Evolutionary conservation across 2,329 filamentous ascomycete species (phyloP).

Genomic region (Verticillium klebahnii): DNA sequence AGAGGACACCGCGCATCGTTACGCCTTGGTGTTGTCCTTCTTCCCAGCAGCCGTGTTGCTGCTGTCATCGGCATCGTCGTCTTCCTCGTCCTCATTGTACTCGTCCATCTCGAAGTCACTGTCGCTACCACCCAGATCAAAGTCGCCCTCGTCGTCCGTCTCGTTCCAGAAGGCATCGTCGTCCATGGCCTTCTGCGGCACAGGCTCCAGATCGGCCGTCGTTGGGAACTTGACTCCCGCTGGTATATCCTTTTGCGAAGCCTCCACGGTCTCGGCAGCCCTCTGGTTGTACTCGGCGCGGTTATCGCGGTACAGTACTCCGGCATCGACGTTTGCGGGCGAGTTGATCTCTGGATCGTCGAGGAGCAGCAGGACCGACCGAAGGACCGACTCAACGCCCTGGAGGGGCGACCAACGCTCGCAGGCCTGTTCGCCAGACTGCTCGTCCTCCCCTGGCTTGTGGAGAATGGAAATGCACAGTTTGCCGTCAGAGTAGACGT

Average conservation of each 20-base stretch:
- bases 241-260: slow-evolving; percentile 76
- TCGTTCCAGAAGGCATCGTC: slow-evolving; percentile 83
- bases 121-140: slow-evolving; percentile 61
- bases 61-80: slow-evolving; percentile 52
- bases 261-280: slow-evolving; percentile 66
- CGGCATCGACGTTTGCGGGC: slow-evolving; percentile 90
- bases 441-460: slow-evolving; percentile 83
- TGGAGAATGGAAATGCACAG: slow-evolving; percentile 97
- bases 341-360: slow-evolving; percentile 93
- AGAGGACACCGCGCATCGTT: neutral
- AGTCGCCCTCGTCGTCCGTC: slow-evolving; percentile 71
- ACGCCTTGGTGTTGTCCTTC: slow-evolving; percentile 2
- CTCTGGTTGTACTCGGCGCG: slow-evolving; percentile 63
- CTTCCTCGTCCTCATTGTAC: slow-evolving; percentile 51
- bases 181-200: slow-evolving; percentile 55
- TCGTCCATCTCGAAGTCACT: slow-evolving; percentile 60
- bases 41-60: slow-evolving; percentile 1
- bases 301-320: slow-evolving; percentile 76
- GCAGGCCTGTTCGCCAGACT: slow-evolving; percentile 83
- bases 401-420: slow-evolving; percentile 95
- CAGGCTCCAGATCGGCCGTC: slow-evolving; percentile 55
- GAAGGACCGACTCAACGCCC: slow-evolving; percentile 89
- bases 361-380: slow-evolving; percentile 85
- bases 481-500: slow-evolving; percentile 85
- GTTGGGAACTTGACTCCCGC: slow-evolving; percentile 78